Base-by-base conservation (phyloP, 2,329 filamentous ascomycete species). In the Pestalotiopsis sp. region DNA sequence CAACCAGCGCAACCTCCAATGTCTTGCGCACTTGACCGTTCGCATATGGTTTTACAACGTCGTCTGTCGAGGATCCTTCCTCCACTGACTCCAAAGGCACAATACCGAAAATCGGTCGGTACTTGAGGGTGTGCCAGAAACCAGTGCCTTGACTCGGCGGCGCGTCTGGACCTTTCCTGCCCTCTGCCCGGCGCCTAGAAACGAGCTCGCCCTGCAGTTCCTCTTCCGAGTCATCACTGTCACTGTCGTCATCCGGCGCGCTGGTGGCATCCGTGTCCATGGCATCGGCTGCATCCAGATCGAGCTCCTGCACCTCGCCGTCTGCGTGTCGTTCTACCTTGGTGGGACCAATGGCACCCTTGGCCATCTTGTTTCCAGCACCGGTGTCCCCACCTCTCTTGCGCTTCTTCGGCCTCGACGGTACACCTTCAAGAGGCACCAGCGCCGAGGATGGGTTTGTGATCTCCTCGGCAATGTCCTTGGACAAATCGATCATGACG, bases 41-140 rank as follows among this genome's bases (percentile, higher is more conserved):
- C 14, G 65, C 63, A 41, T 57, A 61, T 14, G 66, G 49, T n/a
- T 52, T 45, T 23, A 61, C 68, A 38, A 65, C 60, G 7, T 66
- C 65, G 41, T 69, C 65, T 13, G 69, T 68, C 11, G 67, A 61
- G 14, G 78, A 77, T 31, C 81, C 79, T 23, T 72, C 74, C 66
- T 76, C 77, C 38, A 74, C 74, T 20, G 72, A 75, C 36, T 71
- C 76, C 71, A 86, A 80, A 58, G 84, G 83, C 45, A 89, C 86
- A 49, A 90, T 82, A 66, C 95, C 96, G 70, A 99, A 84, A 74
- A 99, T 94, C n/a, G 95, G 93, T 69, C 95, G 88, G 81, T 98
- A 99, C 80, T 97, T 97, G 85, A 92, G 94, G 4, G 95, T 97
- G 77, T 91, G 89, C 93, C 94, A 98, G 82, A 84, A 88, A 6